Conservation (phyloP, 2,329 filamentous ascomycete genomes). For the Aspergillus sp. region DNA sequence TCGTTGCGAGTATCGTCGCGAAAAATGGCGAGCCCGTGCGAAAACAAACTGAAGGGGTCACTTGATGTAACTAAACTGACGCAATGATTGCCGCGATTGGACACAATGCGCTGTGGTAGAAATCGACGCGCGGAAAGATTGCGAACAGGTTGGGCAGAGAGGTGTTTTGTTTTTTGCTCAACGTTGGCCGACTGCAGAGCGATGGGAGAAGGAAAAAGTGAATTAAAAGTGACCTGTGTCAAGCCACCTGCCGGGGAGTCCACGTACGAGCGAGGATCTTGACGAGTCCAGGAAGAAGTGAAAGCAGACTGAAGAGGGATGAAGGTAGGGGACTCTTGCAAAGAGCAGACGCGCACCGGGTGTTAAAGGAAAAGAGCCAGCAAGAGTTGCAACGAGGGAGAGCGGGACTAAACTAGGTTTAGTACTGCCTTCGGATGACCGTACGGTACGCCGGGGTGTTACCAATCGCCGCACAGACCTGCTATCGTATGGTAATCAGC, state of each 20-base stretch:
- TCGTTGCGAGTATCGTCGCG: slow-evolving; percentile 11
- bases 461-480: background rate
- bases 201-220: background rate
- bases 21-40: slow-evolving; percentile 6
- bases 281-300: slow-evolving; percentile 18
- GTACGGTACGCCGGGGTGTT: background rate
- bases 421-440: background rate
- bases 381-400: slow-evolving; percentile 2
- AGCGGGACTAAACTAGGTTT: slow-evolving; percentile 2
- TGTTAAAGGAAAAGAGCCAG: slow-evolving; percentile 18
- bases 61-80: background rate
- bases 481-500: background rate
- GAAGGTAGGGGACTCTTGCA: slow-evolving; percentile 15
- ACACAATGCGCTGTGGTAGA: slow-evolving; percentile 15
- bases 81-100: slow-evolving; percentile 6
- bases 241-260: slow-evolving; percentile 23
- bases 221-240: slow-evolving; percentile 16
- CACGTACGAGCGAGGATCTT: slow-evolving; percentile 23
- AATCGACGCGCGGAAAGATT: slow-evolving; percentile 22
- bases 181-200: slow-evolving; percentile 4
- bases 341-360: slow-evolving; percentile 16
- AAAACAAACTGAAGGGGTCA: background rate
- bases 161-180: slow-evolving; percentile 19
- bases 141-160: slow-evolving; percentile 7
- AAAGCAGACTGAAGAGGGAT: slow-evolving; percentile 11